These are phyloP conservation scores for Naganishia cerealis DNA, from an alignment of 1,284 basidiomycete genomes.

Conservation along the genomic window DNA sequence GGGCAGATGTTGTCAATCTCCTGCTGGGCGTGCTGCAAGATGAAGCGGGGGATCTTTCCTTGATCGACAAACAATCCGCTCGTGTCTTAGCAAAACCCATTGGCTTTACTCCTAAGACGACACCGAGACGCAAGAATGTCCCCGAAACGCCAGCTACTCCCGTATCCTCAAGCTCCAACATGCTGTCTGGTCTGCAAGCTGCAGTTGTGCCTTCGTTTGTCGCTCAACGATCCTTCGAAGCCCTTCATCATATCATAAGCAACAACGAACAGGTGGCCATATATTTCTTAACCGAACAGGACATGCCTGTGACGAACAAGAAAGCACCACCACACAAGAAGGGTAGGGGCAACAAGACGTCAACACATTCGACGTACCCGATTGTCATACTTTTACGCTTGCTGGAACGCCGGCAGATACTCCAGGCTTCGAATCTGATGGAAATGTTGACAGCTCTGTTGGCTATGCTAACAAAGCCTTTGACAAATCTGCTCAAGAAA, in stretches of 20 bases:
- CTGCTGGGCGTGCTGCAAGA: slow-evolving; percentile 90
- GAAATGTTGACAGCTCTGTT: slow-evolving; percentile 84
- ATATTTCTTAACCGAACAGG: slow-evolving; percentile 93
- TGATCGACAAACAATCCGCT: slow-evolving; percentile 68
- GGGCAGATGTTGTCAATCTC: slow-evolving; percentile 87
- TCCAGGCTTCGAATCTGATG: slow-evolving; percentile 83
- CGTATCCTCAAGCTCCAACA: slow-evolving; percentile 54
- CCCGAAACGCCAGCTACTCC: slow-evolving; percentile 52
- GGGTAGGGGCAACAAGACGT: slow-evolving; percentile 78
- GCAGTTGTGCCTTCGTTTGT: slow-evolving; percentile 87
- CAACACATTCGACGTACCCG: slow-evolving; percentile 83
- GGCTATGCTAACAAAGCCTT: slow-evolving; percentile 78
- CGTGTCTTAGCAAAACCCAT: slow-evolving; percentile 88
- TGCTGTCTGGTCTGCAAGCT: slow-evolving; percentile 63
- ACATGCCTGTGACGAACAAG: slow-evolving; percentile 72
- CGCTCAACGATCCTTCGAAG: slow-evolving; percentile 87
- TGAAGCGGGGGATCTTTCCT: slow-evolving; percentile 84
- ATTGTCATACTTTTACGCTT: slow-evolving; percentile 82
- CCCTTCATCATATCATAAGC: slow-evolving; percentile 77
- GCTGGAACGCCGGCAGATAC: slow-evolving; percentile 76
- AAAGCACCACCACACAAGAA: slow-evolving; percentile 68
- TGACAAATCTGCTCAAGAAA: slow-evolving; percentile 52
- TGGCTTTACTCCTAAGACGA: slow-evolving; percentile 65
- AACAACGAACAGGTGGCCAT: slow-evolving; percentile 77
- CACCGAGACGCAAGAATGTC: slow-evolving; percentile 64